Conservation (phyloP, 352 stramenopile species). For the Globisporangium canariense region DNA sequence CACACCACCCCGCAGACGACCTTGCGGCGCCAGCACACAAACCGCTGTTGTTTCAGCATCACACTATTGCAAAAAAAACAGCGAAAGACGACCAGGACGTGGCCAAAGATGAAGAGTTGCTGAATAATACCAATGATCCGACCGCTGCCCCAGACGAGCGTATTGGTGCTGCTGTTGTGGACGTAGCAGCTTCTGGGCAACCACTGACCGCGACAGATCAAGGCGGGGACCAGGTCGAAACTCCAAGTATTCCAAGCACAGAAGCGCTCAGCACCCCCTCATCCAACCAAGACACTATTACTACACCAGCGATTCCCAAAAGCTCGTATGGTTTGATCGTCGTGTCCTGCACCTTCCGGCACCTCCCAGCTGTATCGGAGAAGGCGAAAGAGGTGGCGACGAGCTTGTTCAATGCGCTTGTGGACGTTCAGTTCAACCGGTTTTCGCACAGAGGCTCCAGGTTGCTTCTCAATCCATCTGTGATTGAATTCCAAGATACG, state of each 20-base stretch:
- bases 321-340: slow-evolving; percentile 47
- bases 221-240: neutral
- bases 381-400: slow-evolving; percentile 55
- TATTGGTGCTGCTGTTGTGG: neutral
- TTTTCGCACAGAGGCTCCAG: slow-evolving; percentile 51
- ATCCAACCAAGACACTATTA: neutral
- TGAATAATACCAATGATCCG: neutral
- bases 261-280: neutral
- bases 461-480: slow-evolving; percentile 73
- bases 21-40: slow-evolving; percentile 1
- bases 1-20: slow-evolving; percentile 17
- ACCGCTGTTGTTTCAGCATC: neutral
- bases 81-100: neutral
- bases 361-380: slow-evolving; percentile 50
- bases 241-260: neutral
- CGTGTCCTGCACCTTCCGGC: slow-evolving; percentile 49
- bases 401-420: slow-evolving; percentile 49
- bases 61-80: neutral
- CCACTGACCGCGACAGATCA: neutral
- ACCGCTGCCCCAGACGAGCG: neutral
- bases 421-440: slow-evolving; percentile 43
- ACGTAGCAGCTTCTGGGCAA: neutral
- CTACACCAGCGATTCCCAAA: neutral
- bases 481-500: slow-evolving; percentile 78
- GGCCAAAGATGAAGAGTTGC: neutral